Percentiles rank a stretch among this genome's conserved stretches.
Evolutionary conservation across 805 yeast genomes (phyloP).

Genomic region (Metschnikowia cubensis): DNA sequence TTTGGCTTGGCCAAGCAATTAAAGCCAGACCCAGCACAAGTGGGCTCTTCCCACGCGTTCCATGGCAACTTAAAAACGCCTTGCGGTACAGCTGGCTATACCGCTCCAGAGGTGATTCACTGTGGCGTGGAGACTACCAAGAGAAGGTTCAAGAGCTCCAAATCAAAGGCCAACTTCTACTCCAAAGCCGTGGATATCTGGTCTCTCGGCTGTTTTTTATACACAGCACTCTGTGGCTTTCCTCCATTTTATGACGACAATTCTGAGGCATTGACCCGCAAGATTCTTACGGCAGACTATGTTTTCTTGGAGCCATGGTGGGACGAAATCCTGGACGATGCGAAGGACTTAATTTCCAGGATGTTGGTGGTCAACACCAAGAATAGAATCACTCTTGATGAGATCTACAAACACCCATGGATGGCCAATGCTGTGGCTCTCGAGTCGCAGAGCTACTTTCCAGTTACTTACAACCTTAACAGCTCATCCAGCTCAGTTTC

Average conservation of each 20-base stretch:
- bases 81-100: conserved; percentile 97
- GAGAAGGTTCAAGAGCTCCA: conserved; percentile 13
- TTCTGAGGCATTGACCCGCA: conserved; percentile 67
- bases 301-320: conserved; percentile 82
- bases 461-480: conserved; percentile 6
- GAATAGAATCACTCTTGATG: conserved; percentile 64
- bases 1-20: conserved; percentile 92
- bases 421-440: conserved; percentile 27
- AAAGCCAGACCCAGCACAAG: conserved; percentile 50
- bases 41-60: conserved; percentile 4
- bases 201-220: conserved; percentile 96
- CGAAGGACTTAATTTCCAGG: conserved; percentile 64
- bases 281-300: conserved; percentile 76
- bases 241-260: conserved; percentile 94
- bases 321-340: conserved; percentile 72
- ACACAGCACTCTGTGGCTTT: conserved; percentile 91
- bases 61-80: conserved; percentile 81
- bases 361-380: conserved; percentile 69
- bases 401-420: conserved; percentile 77
- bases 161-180: conserved; percentile 36
- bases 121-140: conserved; percentile 56
- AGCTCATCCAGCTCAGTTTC: neutral
- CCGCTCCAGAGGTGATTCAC: conserved; percentile 96
- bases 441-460: conserved; percentile 15
- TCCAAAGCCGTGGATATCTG: conserved; percentile 97